Base-by-base conservation (phyloP, 345 rosid genomes). In the Citrus unshiu region DNA sequence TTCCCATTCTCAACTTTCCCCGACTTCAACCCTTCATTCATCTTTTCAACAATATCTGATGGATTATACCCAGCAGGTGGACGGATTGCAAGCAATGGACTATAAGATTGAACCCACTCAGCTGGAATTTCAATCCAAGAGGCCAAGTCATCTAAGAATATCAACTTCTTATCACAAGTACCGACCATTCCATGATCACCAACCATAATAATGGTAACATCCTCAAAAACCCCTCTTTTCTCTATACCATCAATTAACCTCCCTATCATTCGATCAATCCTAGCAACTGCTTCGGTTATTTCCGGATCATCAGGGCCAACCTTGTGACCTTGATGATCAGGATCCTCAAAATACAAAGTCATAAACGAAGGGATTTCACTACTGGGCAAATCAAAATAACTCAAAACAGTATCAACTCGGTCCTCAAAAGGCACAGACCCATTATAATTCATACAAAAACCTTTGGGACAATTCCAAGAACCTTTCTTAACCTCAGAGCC, bases 121-220 rank as follows among this genome's bases (percentile, higher is more conserved):
- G 82, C 67, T 0, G 98, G 96, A 71, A 95, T 86, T 56, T 84
- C 73, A 59, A 93, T 84, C 94, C 94, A 92, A 63, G 91, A 63
- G n/a, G 87, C 89, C 79, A 95, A 90, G 88, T 93, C 96, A 61
- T 93, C 96, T 5, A 93, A 71, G 57, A 87, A 88, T 16, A 95
- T 81, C 67, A 95, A 43, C 84, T 92, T 95, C 68, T 89, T 89
- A 74, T 95, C 99, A 72, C 99, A 95, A 19, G 97, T 93, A 37
- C 98, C 96, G 37, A 91, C 99, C 98, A 95, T 95, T 35, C 99
- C 97, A 83, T 93, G 99, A 84, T 93, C 99, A 78, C 99, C 98
- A 13, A 93, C 96, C 95, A 95, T 85, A 68, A 93, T 89, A 80
- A 95, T 83, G 59, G 80, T 85, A 79, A 95, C 97, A 88, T 95